These are phyloP conservation scores for Jackrogersella multiformis DNA, from an alignment of 495 filamentous ascomycete species.

Conservation along the genomic window DNA sequence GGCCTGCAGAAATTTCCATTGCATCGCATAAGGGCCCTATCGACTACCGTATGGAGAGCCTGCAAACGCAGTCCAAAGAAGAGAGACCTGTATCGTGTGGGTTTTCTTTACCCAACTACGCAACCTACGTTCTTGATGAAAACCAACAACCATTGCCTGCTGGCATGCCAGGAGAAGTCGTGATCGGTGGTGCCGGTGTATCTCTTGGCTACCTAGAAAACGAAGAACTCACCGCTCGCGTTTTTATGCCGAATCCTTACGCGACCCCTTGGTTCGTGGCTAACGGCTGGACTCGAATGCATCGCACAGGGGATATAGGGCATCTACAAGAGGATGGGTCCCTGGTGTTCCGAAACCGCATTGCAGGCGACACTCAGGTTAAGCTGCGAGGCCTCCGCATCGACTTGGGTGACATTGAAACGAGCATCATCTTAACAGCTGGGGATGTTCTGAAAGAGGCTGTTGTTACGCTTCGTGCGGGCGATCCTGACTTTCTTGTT, in stretches of 20 bases:
- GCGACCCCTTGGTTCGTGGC: not conserved
- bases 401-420: conserved; percentile 56
- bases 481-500: conserved; percentile 43
- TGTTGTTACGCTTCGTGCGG: conserved; percentile 16
- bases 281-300: conserved; percentile 4
- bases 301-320: conserved; percentile 56
- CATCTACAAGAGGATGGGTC: conserved; percentile 50
- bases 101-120: not conserved
- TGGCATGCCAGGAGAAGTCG: not conserved
- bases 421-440: conserved; percentile 36
- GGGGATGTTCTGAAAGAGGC: conserved; percentile 16
- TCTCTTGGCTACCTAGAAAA: not conserved
- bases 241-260: not conserved
- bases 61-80: not conserved
- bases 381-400: conserved; percentile 56
- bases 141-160: not conserved
- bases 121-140: not conserved
- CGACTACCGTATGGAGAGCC: not conserved
- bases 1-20: not conserved
- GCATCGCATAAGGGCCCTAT: not conserved
- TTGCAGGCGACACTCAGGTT: conserved; percentile 53
- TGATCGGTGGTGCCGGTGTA: not conserved
- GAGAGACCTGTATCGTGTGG: too few species aligned
- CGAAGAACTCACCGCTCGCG: not conserved
- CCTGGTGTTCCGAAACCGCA: conserved; percentile 47